Conservation (phyloP, 208 protist genomes). For the Leishmania tarentolae region DNA sequence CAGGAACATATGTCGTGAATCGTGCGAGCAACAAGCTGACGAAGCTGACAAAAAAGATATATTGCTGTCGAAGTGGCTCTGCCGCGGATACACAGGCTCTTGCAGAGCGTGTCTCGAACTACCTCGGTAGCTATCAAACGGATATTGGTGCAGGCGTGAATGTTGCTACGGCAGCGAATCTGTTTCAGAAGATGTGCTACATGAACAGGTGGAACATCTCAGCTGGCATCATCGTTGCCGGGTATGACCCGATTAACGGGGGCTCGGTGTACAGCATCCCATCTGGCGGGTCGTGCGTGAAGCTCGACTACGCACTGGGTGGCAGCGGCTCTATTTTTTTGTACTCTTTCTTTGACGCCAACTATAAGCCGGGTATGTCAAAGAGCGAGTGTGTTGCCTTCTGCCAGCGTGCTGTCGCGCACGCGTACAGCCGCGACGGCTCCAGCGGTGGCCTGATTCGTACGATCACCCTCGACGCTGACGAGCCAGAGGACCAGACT, state of each 20-base stretch:
- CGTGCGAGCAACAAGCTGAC: conserved; percentile 98
- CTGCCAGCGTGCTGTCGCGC: conserved; percentile 94
- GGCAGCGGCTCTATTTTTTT: conserved; percentile 98
- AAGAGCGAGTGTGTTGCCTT: conserved; percentile 96
- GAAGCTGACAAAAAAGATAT: conserved; percentile 96
- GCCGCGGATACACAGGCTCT: conserved; percentile 98
- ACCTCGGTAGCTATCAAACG: conserved; percentile 91
- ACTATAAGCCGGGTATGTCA: conserved; percentile 97
- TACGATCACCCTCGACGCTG: conserved; percentile 87
- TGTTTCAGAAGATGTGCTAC: conserved; percentile 97
- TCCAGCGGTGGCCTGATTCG: conserved; percentile 98
- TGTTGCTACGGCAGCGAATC: conserved; percentile 95
- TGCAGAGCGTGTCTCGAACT: conserved; percentile 92
- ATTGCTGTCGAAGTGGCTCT: conserved; percentile 97
- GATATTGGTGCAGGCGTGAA: conserved; percentile 89
- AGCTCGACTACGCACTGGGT: conserved; percentile 95
- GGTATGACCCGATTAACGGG: conserved; percentile 97
- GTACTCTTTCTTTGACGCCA: conserved; percentile 98
- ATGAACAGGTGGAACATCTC: conserved; percentile 96
- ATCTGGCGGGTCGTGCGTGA: conserved; percentile 93
- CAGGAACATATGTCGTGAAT: conserved; percentile 97
- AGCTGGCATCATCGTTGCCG: conserved; percentile 97
- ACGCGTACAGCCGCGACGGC: conserved; percentile 98
- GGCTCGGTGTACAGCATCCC: conserved; percentile 97
- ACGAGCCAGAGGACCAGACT: conserved; percentile 82